A percentile compares a stretch with the other conserved stretches of the same genome.
Conservation (phyloP, 2,329 filamentous ascomycete species). For the Aquanectria penicillioides region DNA sequence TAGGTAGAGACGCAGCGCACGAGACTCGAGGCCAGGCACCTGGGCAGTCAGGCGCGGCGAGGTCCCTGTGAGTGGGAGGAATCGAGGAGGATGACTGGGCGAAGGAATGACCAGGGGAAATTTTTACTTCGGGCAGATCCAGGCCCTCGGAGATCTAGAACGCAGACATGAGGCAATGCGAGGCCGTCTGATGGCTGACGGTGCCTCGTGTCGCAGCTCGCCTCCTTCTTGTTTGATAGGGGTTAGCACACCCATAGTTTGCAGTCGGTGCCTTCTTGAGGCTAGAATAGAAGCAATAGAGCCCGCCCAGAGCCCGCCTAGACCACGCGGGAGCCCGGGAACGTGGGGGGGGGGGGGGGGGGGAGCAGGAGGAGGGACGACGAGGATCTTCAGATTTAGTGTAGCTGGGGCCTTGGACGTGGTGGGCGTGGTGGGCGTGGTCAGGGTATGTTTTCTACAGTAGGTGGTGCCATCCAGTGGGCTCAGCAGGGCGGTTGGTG, state of each 20-base stretch:
- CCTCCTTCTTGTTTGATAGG: neutral
- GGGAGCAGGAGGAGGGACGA: no score
- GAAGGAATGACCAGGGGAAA: slow-evolving; percentile 8
- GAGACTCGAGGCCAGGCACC: slow-evolving; percentile 3
- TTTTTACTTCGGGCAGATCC: slow-evolving; percentile 13
- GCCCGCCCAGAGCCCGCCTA: no score
- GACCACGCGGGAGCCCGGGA: no score
- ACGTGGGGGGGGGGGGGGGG: no score
- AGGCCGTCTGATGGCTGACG: no score
- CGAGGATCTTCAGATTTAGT: no score
- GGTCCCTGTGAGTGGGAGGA: slow-evolving; percentile 2
- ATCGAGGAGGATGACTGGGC: slow-evolving; percentile 4
- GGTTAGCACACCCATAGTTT: neutral
- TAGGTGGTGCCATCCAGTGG: slow-evolving; percentile 23
- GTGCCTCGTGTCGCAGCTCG: no score
- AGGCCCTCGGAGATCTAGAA: slow-evolving; percentile 6
- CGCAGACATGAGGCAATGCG: slow-evolving; percentile 6
- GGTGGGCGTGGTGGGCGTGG: no score
- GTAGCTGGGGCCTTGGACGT: no score
- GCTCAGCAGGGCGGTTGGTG: slow-evolving; percentile 8
- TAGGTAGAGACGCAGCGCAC: neutral
- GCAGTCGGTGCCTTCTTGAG: neutral
- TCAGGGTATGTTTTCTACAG: no score
- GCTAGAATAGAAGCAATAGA: no score
- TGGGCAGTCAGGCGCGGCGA: neutral